Evolutionary conservation across 441 rosid species (phyloP), one percentile per base, ranked within the genome.

Genomic region (Arabidopsis hybrid): DNA sequence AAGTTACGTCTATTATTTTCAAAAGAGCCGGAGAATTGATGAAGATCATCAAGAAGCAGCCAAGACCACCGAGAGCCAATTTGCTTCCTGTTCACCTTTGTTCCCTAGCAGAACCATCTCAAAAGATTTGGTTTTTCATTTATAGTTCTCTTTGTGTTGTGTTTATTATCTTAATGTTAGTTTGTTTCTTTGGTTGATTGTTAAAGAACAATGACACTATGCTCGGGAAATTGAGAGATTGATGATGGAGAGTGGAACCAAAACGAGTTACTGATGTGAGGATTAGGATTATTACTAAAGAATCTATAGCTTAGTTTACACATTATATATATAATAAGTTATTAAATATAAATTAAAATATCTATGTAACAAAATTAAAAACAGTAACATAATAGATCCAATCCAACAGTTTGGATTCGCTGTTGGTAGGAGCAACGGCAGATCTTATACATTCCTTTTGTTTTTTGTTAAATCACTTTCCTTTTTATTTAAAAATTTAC

Each of bases 111-210:
- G 26, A 29, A 52, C 29, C 50, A 52, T 38, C 39, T 52, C 60
- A 14, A 21, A 26, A 38, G 31, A 16, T 10, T 47, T 32, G 55
- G 55, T 45, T 45, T 29, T n/a, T 14, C 47, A 52, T 35, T 18
- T 7, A 10, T 65, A 11, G 17, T 35, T 49, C 7, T 65, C 17
- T 50, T 50, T 65, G 13, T 31, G 50, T 60, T 60, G 35, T 60
- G 17, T 60, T 40, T 60, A 26, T 60, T 7, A 40, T 60, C 34
- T 2, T 40, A 60, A 8, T 60, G 47, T 40, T 60, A 12, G 65
- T 60, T 60, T 60, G 50, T 40, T 60, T 60, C 35, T 57, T 34
- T 14, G 42, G 61, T 57, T 57, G 39, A 56, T 56, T n/a, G 60
- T 32, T 32, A 3, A 56, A 34, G 3, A 8, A 14, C 1, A 8